Conservation (phyloP, 768 basidiomycete genomes). For the Boletus sensibilis region DNA sequence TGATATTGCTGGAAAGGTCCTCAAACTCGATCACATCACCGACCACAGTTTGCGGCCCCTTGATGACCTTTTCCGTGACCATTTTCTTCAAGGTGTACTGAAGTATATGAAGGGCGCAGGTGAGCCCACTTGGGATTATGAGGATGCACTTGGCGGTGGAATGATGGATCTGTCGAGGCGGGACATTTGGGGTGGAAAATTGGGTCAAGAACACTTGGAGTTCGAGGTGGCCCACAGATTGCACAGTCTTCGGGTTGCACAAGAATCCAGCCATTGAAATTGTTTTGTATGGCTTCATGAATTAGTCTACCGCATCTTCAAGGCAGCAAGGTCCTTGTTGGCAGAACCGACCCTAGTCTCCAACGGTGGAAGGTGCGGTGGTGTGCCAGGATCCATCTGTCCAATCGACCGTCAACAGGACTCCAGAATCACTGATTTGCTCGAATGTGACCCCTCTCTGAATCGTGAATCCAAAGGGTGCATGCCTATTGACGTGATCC, state of each 20-base stretch:
- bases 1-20: not conserved
- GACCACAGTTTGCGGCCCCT: slow-evolving; percentile 32
- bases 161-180: not conserved
- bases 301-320: no score
- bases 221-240: not conserved
- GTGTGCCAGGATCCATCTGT: no score
- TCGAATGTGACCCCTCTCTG: no score
- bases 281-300: not conserved
- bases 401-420: no score
- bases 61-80: slow-evolving; percentile 33
- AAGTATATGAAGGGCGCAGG: slow-evolving; percentile 36
- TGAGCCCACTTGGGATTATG: slow-evolving; percentile 26
- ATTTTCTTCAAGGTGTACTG: slow-evolving; percentile 34
- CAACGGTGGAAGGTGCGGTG: no score
- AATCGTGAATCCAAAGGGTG: not conserved
- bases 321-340: no score
- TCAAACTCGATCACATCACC: slow-evolving; percentile 29
- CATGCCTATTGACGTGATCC: slow-evolving; percentile 14
- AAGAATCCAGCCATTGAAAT: not conserved
- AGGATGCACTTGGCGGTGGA: not conserved
- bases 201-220: not conserved
- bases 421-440: no score
- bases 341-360: no score
- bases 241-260: not conserved
- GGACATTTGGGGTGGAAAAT: not conserved